Percentiles rank a stretch among this genome's conserved stretches.
phyloP scores from a whole-genome alignment of 768 basidiomycete species.

The Pleurotus pulmonarius region DNA sequence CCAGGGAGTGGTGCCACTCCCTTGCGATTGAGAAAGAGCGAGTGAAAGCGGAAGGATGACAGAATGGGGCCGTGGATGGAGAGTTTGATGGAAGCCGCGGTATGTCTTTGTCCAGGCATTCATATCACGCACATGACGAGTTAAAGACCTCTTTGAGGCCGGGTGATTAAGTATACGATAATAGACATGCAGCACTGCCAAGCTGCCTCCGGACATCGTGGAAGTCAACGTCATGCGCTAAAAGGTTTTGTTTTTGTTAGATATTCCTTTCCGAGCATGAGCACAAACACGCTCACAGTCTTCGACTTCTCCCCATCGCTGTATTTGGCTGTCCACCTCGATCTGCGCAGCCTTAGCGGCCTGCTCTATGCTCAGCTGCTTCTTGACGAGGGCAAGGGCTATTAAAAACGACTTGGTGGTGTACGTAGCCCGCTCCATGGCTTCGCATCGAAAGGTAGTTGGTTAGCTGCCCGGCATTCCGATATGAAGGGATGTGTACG shows the following conservation, averaged over 20 bases:
- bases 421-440: slow-evolving; percentile 88
- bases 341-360: slow-evolving; percentile 85
- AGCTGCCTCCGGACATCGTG: slow-evolving; percentile 88
- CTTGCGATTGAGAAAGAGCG: not conserved
- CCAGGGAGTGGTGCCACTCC: not conserved
- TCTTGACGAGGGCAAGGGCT: slow-evolving; percentile 77
- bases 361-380: slow-evolving; percentile 73
- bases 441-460: slow-evolving; percentile 33
- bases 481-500: slow-evolving; percentile 21
- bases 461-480: not conserved
- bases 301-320: slow-evolving; percentile 99
- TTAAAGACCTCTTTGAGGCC: not conserved
- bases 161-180: slow-evolving; percentile 29
- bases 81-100: slow-evolving; percentile 1
- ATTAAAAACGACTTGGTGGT: slow-evolving; percentile 90
- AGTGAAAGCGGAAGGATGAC: not conserved
- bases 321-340: slow-evolving; percentile 93
- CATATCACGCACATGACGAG: slow-evolving; percentile 1
- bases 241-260: slow-evolving; percentile 6
- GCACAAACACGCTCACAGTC: slow-evolving; percentile 67
- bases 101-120: not conserved
- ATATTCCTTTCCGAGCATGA: slow-evolving; percentile 1
- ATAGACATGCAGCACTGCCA: slow-evolving; percentile 70
- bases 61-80: not conserved
- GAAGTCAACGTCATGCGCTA: slow-evolving; percentile 98